These are phyloP conservation scores for Claviceps sp. DNA, from an alignment of 2,329 filamentous ascomycete genomes.

Conservation along the genomic window DNA sequence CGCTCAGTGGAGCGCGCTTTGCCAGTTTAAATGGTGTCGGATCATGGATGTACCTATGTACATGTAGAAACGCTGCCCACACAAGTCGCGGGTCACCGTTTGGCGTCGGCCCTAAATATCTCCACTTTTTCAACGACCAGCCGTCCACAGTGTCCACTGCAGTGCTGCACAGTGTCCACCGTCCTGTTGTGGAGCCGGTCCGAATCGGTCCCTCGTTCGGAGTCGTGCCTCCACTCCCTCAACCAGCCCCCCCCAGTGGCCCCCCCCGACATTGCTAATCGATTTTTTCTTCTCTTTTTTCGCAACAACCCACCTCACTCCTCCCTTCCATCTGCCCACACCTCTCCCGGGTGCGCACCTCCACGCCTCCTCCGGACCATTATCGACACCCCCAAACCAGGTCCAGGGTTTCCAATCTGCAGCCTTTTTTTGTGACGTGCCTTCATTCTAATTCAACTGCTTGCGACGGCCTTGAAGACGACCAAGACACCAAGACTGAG, in stretches of 20 bases:
- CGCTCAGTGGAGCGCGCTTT: no score
- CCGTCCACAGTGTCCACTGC: no score
- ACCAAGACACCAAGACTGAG: conserved; percentile 1
- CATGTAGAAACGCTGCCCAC: no score
- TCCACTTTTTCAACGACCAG: no score
- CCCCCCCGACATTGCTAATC: conserved; percentile 1
- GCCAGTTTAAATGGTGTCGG: no score
- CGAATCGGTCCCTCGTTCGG: not conserved
- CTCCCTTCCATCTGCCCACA: conserved; percentile 20
- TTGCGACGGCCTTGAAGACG: conserved; percentile 5
- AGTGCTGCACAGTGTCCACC: no score
- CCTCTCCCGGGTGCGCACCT: conserved; percentile 21
- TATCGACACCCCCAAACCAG: conserved; percentile 27
- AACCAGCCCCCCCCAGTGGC: not conserved
- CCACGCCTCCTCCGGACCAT: conserved; percentile 27
- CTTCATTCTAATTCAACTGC: conserved; percentile 1
- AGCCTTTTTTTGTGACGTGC: conserved; percentile 7
- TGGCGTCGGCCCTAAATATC: no score
- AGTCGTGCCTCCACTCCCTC: not conserved
- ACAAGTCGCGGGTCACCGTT: no score
- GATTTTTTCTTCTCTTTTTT: not conserved
- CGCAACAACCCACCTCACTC: conserved; percentile 8
- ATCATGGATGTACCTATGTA: no score
- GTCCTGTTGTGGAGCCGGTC: no score
- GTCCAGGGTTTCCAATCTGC: conserved; percentile 15